A percentile compares a stretch with the other conserved stretches of the same genome.
Evolutionary conservation across 768 basidiomycete genomes (phyloP).

Genomic region (Pisolithus microcarpus): DNA sequence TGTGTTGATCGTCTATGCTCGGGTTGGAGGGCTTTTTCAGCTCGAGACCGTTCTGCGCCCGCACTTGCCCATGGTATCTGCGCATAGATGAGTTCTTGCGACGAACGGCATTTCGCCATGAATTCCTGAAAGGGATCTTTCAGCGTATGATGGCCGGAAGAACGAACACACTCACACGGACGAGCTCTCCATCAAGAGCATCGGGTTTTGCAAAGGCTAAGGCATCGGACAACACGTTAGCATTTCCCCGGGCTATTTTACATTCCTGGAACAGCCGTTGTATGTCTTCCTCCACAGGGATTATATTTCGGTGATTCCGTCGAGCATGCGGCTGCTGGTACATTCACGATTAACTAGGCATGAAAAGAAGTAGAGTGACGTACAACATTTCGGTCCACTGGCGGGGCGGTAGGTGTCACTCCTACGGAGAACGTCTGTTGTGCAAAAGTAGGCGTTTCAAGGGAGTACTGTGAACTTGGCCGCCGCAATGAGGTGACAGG

Average conservation of each 20-base stretch:
- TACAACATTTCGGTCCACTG: slow-evolving; percentile 21
- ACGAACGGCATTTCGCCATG: slow-evolving; percentile 65
- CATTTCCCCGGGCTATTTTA: slow-evolving; percentile 77
- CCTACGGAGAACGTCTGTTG: slow-evolving; percentile 28
- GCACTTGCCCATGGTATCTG: slow-evolving; percentile 91
- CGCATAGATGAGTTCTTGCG: slow-evolving; percentile 77
- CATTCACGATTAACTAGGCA: neutral
- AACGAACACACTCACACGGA: slow-evolving; percentile 43
- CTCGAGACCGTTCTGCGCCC: slow-evolving; percentile 65
- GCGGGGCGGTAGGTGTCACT: slow-evolving; percentile 18
- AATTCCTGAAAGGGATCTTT: slow-evolving; percentile 58
- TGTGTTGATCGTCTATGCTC: slow-evolving; percentile 15
- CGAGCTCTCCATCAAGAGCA: slow-evolving; percentile 56
- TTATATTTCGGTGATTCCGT: slow-evolving; percentile 33
- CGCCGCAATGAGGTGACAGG: slow-evolving; percentile 35
- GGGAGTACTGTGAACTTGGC: slow-evolving; percentile 21
- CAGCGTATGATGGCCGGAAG: neutral
- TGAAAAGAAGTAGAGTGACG: neutral
- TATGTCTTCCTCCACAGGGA: slow-evolving; percentile 81
- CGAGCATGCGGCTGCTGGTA: slow-evolving; percentile 7
- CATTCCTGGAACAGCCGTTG: slow-evolving; percentile 79
- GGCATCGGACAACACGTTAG: slow-evolving; percentile 63
- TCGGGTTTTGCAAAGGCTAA: slow-evolving; percentile 64
- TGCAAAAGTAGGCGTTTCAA: slow-evolving; percentile 33
- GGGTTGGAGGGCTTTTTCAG: slow-evolving; percentile 16